Percentiles rank a stretch among this genome's conserved stretches.
Conservation (phyloP, 768 basidiomycete genomes). For the Gymnopilus junonius region DNA sequence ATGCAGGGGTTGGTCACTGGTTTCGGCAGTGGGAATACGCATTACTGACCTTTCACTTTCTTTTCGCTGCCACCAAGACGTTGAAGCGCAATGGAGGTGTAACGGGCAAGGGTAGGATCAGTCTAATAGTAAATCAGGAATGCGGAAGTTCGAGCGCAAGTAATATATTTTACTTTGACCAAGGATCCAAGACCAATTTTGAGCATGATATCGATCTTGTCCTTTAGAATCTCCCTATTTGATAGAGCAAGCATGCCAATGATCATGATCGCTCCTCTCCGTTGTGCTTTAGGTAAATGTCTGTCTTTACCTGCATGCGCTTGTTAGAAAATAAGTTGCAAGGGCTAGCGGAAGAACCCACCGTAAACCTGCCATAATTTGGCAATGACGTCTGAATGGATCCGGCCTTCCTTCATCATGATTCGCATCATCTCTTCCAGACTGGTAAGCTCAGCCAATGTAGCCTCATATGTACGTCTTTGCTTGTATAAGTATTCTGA, state of each 20-base stretch:
- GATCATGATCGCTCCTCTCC: conserved; percentile 94
- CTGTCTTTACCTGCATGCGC: conserved; percentile 64
- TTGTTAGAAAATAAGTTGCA: neutral
- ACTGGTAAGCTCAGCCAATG: conserved; percentile 93
- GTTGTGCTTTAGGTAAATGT: conserved; percentile 78
- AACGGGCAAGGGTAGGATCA: conserved; percentile 89
- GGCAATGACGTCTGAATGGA: conserved; percentile 83
- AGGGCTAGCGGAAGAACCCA: conserved; percentile 40
- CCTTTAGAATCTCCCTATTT: conserved; percentile 70
- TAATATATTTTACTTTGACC: conserved; percentile 64
- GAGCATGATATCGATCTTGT: conserved; percentile 83
- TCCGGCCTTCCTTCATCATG: conserved; percentile 89
- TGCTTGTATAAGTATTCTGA: neutral
- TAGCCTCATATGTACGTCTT: conserved; percentile 90
- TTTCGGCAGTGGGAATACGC: neutral
- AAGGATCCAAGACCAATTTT: conserved; percentile 84
- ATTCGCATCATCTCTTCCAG: conserved; percentile 96
- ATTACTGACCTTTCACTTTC: conserved; percentile 85
- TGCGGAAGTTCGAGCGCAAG: neutral
- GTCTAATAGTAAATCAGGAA: conserved; percentile 45
- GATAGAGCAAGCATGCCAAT: conserved; percentile 97
- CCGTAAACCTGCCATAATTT: conserved; percentile 98
- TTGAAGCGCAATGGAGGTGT: conserved; percentile 93
- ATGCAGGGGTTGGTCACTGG: conserved; percentile 1
- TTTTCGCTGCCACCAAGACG: conserved; percentile 93